Base-by-base conservation (phyloP, 2,329 filamentous ascomycete genomes). In the Alternaria triticina region DNA sequence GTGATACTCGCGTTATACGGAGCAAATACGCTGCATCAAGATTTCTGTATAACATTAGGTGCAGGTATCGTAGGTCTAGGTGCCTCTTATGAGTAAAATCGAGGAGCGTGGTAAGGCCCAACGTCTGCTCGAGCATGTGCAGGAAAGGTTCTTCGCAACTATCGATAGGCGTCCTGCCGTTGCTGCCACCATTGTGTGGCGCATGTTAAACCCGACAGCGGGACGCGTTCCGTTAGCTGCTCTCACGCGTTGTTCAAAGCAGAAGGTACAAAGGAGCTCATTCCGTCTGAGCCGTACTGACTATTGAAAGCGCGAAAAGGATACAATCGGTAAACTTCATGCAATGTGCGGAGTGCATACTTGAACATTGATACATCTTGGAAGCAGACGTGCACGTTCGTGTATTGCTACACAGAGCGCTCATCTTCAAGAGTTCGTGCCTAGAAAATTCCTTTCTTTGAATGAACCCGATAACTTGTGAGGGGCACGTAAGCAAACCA, bases 401-500 rank as follows among this genome's bases (percentile, higher is more conserved):
- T 2, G 4, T 40, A 40, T 4, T 1, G 11, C n/a, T 17, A 40
- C 8, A 11, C 9, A 17, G 33, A n/a, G 33, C 1, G 15, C 15
- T 10, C 15, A n/a, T n/a, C 15, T n/a, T 1, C 4, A 36, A 6
- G 1, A 0, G 13, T n/a, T 9, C 13, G 13, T n/a, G 13, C 0
- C 33, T 36, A 6, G 3, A 36, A 3, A n/a, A 6, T 1, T n/a
- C 8, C n/a, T 7, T 3, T 5, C 30, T 33, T 33, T 3, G 33
- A 36, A 9, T 3, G 3, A 1, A 1, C 30, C 30, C 8, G 2
- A 0, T 40, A 3, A 4, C 15, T 10, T n/a, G 3, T n/a, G 8
- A n/a, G 5, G 3, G 0, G 0, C 15, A 40, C 13, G 5, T 40
- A 0, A 40, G 8, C 15, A 40, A 17, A 40, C 0, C n/a, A 2